These are phyloP conservation scores for Starmerella apis DNA, from an alignment of 805 yeast species.

Conservation along the genomic window DNA sequence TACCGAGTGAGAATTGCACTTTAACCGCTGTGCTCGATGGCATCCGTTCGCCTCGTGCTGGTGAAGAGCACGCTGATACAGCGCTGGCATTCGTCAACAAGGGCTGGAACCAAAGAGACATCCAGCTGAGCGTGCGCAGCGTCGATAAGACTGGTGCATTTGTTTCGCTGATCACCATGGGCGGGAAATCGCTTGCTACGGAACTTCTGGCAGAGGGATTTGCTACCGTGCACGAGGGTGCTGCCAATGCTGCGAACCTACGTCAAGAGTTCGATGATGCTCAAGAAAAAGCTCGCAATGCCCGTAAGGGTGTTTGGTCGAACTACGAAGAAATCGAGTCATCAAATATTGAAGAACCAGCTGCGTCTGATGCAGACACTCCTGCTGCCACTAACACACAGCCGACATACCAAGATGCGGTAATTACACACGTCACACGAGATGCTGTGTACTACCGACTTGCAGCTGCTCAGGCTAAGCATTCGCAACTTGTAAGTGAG, in stretches of 20 bases:
- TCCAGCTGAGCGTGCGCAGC: constrained; percentile 55
- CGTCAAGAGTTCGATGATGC: constrained; percentile 48
- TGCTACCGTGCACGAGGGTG: constrained; percentile 53
- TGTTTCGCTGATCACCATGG: constrained; percentile 54
- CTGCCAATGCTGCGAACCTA: constrained; percentile 49
- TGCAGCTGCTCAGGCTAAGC: constrained; percentile 18
- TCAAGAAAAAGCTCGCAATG: constrained; percentile 48
- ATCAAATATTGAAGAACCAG: constrained; percentile 26
- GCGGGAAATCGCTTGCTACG: constrained; percentile 37
- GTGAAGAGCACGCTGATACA: constrained; percentile 34
- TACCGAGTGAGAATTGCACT: constrained; percentile 63
- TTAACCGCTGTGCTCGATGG: constrained; percentile 71
- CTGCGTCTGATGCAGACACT: constrained; percentile 17
- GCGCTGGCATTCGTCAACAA: constrained; percentile 47
- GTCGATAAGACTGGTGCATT: constrained; percentile 74
- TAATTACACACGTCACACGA: constrained; percentile 28
- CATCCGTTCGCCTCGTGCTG: constrained; percentile 38
- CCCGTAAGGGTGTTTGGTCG: constrained; percentile 57
- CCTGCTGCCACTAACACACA: neutral
- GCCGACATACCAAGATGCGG: constrained; percentile 30
- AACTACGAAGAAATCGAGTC: constrained; percentile 37
- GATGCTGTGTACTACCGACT: constrained; percentile 22
- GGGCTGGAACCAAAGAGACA: constrained; percentile 59
- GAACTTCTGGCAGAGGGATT: constrained; percentile 52
- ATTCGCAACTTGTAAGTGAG: constrained; percentile 24